A percentile compares a stretch with the other conserved stretches of the same genome.
phyloP scores from a whole-genome alignment of 1,284 basidiomycete genomes.

The Caloboletus inedulis region DNA sequence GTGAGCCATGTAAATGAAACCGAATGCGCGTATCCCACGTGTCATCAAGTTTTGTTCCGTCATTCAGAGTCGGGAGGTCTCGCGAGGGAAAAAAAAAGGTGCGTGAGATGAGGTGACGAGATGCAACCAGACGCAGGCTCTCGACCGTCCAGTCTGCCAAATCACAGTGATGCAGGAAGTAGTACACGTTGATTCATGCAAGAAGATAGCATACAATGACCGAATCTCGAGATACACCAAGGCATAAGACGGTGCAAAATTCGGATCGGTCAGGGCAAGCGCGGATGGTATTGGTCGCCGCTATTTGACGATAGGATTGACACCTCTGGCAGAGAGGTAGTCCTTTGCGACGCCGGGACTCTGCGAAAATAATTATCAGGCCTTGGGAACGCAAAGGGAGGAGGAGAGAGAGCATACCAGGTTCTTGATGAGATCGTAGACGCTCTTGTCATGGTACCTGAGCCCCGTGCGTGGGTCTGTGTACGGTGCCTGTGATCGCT shows the following conservation, averaged over 20 bases:
- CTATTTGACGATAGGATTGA: slow-evolving; percentile 50
- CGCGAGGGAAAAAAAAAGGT: no score
- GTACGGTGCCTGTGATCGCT: slow-evolving; percentile 64
- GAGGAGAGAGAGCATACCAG: slow-evolving; percentile 49
- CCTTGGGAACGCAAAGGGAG: neutral
- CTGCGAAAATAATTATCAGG: slow-evolving; percentile 26
- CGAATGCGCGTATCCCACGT: no score
- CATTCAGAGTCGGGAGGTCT: no score
- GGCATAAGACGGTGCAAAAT: neutral
- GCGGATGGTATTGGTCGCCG: neutral
- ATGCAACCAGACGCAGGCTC: no score
- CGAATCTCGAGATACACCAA: neutral
- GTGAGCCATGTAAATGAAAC: no score
- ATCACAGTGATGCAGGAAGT: no score
- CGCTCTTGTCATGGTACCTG: slow-evolving; percentile 82
- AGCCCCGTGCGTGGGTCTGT: slow-evolving; percentile 81
- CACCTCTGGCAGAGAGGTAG: slow-evolving; percentile 48
- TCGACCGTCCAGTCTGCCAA: no score
- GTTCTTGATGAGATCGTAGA: slow-evolving; percentile 79
- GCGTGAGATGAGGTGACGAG: no score
- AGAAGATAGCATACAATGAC: no score
- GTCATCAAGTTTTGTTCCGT: no score
- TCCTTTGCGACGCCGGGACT: slow-evolving; percentile 47
- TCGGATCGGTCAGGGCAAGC: neutral
- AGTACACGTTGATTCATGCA: no score